Conservation (phyloP, 148 eudicot species). For the Spergularia marina region DNA sequence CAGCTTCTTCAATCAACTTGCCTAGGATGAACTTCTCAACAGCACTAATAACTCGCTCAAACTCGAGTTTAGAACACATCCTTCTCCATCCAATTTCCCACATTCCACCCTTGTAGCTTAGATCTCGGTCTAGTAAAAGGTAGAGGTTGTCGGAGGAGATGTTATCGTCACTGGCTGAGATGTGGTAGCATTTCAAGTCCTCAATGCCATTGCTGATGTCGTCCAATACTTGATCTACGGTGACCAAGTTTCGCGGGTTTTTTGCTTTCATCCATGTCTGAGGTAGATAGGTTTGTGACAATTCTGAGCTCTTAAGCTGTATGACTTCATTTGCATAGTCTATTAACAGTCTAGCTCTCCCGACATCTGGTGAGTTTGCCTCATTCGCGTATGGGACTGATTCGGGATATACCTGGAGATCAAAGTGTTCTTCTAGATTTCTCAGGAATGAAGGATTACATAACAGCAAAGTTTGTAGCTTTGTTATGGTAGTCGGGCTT, state of each 20-base stretch:
- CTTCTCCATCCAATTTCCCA: constrained; percentile 71
- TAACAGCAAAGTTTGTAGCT: constrained; percentile 37
- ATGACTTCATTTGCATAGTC: constrained; percentile 66
- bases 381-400: constrained; percentile 5
- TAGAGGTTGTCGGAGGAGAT: constrained; percentile 34
- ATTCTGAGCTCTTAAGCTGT: constrained; percentile 33
- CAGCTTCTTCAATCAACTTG: constrained; percentile 49
- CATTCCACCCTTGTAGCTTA: constrained; percentile 38
- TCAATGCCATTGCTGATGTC: constrained; percentile 51
- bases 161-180: constrained; percentile 14
- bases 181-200: constrained; percentile 34
- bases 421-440: constrained; percentile 42
- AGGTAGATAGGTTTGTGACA: constrained; percentile 24
- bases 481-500: constrained; percentile 19
- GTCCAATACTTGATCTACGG: constrained; percentile 38
- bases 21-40: constrained; percentile 50
- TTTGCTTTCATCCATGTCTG: constrained; percentile 15
- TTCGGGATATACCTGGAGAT: constrained; percentile 26
- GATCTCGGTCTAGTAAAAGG: constrained; percentile 44
- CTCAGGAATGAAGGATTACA: constrained; percentile 39
- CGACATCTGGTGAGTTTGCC: constrained; percentile 19
- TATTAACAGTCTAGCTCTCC: constrained; percentile 34
- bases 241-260: constrained; percentile 20
- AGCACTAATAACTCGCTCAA: constrained; percentile 43
- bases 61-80: constrained; percentile 38